Percentiles rank a stretch among this genome's conserved stretches.
phyloP scores from a whole-genome alignment of 225 moss, liverwort and hornwort genomes.

The Ulota crispa region DNA sequence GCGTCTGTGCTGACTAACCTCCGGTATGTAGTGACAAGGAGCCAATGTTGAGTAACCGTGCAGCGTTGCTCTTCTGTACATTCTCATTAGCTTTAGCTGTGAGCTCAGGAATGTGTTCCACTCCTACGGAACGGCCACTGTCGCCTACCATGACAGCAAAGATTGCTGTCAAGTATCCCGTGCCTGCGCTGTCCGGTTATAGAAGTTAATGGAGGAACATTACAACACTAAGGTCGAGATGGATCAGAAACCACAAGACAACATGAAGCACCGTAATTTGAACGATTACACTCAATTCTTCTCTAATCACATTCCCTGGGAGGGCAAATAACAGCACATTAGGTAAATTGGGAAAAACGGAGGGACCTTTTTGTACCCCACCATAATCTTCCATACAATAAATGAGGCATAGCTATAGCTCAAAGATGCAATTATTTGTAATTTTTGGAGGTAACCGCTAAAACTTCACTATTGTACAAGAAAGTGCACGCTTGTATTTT shows the following conservation, averaged over 20 bases:
- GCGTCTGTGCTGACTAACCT: constrained; percentile 35
- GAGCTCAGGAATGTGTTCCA: constrained; percentile 85
- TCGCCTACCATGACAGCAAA: constrained; percentile 76
- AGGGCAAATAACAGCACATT: too few species aligned
- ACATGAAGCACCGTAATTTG: background rate
- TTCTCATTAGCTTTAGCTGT: constrained; percentile 59
- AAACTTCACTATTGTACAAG: too few species aligned
- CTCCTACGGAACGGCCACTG: constrained; percentile 59
- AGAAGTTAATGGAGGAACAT: background rate
- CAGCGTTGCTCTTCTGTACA: constrained; percentile 61
- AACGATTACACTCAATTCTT: background rate
- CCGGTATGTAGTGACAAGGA: constrained; percentile 61
- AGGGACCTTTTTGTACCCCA: too few species aligned
- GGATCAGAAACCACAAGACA: background rate
- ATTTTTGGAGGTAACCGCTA: too few species aligned
- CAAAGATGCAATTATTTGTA: too few species aligned
- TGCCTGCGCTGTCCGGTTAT: constrained; percentile 51
- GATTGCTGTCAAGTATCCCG: constrained; percentile 82
- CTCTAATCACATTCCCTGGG: background rate
- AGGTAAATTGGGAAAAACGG: too few species aligned
- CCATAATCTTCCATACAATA: too few species aligned
- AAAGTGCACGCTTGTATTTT: too few species aligned
- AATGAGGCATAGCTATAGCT: too few species aligned
- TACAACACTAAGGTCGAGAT: background rate
- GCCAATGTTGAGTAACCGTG: constrained; percentile 47